Conservation (phyloP, 164 flowering plant species). For the Sedum album region DNA sequence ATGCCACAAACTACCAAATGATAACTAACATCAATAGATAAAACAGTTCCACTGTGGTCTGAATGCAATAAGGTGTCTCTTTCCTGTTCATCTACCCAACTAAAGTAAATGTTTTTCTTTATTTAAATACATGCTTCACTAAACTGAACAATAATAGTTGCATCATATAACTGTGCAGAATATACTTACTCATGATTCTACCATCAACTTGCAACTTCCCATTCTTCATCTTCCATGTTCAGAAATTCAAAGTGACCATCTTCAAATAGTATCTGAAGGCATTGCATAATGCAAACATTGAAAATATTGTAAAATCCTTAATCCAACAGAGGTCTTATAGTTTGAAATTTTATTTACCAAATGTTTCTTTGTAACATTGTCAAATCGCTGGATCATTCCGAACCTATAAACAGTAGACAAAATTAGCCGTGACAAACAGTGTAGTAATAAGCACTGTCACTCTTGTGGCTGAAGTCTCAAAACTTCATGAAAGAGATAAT, state of each 20-base stretch:
- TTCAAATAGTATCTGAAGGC: slow-evolving; percentile 62
- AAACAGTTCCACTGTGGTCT: not conserved
- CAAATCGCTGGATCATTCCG: slow-evolving; percentile 51
- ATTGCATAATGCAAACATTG: not conserved
- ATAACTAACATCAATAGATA: not conserved
- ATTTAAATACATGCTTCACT: not conserved
- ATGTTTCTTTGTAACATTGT: slow-evolving; percentile 45
- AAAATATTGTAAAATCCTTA: not conserved
- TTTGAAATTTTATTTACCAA: slow-evolving; percentile 34
- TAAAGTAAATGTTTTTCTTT: not conserved
- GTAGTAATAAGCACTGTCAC: not conserved
- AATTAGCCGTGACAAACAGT: not conserved
- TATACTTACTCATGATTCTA: not conserved
- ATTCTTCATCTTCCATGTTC: slow-evolving; percentile 63
- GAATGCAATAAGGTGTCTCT: not conserved
- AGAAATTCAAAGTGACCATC: slow-evolving; percentile 43
- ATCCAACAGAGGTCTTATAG: not conserved
- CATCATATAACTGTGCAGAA: not conserved
- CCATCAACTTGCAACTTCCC: slow-evolving; percentile 29
- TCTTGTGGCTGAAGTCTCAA: not conserved
- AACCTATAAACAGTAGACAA: slow-evolving; percentile 29
- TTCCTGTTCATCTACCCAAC: not conserved
- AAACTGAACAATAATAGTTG: not conserved
- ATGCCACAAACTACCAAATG: not conserved
- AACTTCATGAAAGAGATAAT: not conserved